Conservation (phyloP, 2,329 filamentous ascomycete genomes). For the Aspergillus sp. region DNA sequence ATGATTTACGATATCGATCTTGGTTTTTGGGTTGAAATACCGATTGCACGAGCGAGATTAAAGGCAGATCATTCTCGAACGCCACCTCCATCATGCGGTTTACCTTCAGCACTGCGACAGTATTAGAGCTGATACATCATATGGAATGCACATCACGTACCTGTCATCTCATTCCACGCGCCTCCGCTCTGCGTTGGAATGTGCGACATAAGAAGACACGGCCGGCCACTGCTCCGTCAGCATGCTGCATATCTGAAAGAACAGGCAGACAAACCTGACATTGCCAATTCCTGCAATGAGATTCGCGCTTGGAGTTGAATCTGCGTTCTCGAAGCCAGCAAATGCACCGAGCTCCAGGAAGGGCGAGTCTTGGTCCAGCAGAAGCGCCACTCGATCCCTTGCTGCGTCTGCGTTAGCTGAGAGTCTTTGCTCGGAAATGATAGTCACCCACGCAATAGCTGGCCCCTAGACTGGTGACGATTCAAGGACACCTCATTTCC, state of each 20-base stretch:
- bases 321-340: slow-evolving; percentile 34
- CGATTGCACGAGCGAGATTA: slow-evolving; percentile 44
- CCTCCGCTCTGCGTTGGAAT: slow-evolving; percentile 46
- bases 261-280: slow-evolving; percentile 20
- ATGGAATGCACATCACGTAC: slow-evolving; percentile 1
- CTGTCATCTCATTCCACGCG: slow-evolving; percentile 47
- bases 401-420: slow-evolving; percentile 22
- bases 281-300: slow-evolving; percentile 42
- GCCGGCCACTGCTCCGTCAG: slow-evolving; percentile 27
- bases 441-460: slow-evolving; percentile 26
- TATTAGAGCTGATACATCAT: neutral
- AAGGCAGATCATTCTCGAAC: slow-evolving; percentile 42
- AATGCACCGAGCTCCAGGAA: slow-evolving; percentile 43
- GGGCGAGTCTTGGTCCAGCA: slow-evolving; percentile 40
- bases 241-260: neutral
- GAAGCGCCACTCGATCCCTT: slow-evolving; percentile 38
- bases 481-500: slow-evolving; percentile 29
- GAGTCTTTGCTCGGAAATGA: neutral
- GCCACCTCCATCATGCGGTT: slow-evolving; percentile 41
- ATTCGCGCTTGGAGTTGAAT: slow-evolving; percentile 40
- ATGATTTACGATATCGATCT: neutral
- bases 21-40: neutral
- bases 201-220: slow-evolving; percentile 42
- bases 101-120: slow-evolving; percentile 27
- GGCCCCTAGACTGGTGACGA: slow-evolving; percentile 30